Percentiles rank a stretch among this genome's conserved stretches.
Evolutionary conservation across 352 stramenopile species (phyloP).

Genomic region (Globisporangium solare): DNA sequence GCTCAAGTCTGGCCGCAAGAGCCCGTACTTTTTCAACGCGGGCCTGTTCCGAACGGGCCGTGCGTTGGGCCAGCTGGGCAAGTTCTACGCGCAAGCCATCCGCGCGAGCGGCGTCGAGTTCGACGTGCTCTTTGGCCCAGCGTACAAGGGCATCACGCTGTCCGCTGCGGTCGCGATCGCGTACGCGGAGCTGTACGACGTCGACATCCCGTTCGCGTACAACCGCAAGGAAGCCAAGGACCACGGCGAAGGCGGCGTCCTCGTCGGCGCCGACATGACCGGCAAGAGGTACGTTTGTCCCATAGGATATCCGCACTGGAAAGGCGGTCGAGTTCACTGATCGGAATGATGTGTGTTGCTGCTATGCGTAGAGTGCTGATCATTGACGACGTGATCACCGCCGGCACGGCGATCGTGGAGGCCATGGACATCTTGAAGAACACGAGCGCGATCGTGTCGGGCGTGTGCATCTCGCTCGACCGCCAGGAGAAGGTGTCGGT

Average conservation of each 20-base stretch:
- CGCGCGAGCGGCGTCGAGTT: conserved; percentile 92
- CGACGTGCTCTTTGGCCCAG: conserved; percentile 98
- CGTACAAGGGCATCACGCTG: conserved; percentile 99
- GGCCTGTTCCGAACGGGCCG: conserved; percentile 94
- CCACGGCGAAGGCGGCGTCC: conserved; percentile 96
- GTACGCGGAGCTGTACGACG: conserved; percentile 88
- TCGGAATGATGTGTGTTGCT: background rate
- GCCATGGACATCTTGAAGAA: conserved; percentile 88
- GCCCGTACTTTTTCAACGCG: conserved; percentile 99
- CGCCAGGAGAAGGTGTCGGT: conserved; percentile 95
- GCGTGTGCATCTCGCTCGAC: conserved; percentile 97
- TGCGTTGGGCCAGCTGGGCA: conserved; percentile 90
- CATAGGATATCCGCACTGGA: too few relatives aligned
- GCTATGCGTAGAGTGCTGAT: conserved; percentile 89
- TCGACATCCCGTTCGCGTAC: conserved; percentile 96
- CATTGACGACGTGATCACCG: conserved; percentile 99
- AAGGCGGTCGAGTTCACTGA: too few relatives aligned
- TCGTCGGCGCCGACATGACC: conserved; percentile 94
- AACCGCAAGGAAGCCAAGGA: conserved; percentile 99
- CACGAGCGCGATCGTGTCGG: conserved; percentile 91
- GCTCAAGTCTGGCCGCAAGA: conserved; percentile 96
- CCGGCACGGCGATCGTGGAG: conserved; percentile 97
- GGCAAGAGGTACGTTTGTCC: conserved; percentile 80
- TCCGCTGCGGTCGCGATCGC: conserved; percentile 92
- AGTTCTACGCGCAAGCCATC: conserved; percentile 94